Percentiles rank a stretch among this genome's conserved stretches.
phyloP scores from a whole-genome alignment of 208 protist genomes.

The Paratrypanosoma confusum region DNA sequence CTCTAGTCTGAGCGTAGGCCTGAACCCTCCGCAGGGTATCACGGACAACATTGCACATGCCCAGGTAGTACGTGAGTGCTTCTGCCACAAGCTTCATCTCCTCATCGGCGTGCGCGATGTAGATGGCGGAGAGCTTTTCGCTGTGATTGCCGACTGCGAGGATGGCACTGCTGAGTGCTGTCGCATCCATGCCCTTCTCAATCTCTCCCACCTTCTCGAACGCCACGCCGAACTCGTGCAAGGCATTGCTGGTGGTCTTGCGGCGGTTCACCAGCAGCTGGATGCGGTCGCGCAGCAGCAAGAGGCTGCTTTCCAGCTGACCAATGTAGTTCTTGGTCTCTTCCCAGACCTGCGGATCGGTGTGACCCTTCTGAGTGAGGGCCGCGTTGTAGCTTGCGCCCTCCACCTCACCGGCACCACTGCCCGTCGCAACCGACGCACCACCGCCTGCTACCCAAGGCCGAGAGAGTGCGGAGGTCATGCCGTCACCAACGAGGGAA shows the following conservation, averaged over 20 bases:
- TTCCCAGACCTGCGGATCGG: constrained; percentile 14
- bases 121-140: constrained; percentile 32
- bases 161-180: constrained; percentile 31
- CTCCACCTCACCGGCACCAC: neutral
- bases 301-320: constrained; percentile 29
- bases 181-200: constrained; percentile 29
- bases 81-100: constrained; percentile 62
- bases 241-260: constrained; percentile 15
- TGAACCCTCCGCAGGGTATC: constrained; percentile 51
- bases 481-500: constrained; percentile 8
- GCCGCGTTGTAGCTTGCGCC: constrained; percentile 4
- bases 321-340: constrained; percentile 23
- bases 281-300: constrained; percentile 24
- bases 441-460: constrained; percentile 8
- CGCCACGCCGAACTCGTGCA: constrained; percentile 38
- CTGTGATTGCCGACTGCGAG: constrained; percentile 44
- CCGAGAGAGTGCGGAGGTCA: constrained; percentile 10
- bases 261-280: constrained; percentile 28
- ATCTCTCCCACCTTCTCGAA: constrained; percentile 33
- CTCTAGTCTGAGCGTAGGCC: constrained; percentile 17
- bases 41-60: constrained; percentile 61
- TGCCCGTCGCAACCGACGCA: too few relatives aligned
- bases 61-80: constrained; percentile 72
- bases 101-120: constrained; percentile 52
- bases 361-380: constrained; percentile 5